Evolutionary conservation across 257 asterid species (phyloP).

Genomic region (Sherardia arvensis): DNA sequence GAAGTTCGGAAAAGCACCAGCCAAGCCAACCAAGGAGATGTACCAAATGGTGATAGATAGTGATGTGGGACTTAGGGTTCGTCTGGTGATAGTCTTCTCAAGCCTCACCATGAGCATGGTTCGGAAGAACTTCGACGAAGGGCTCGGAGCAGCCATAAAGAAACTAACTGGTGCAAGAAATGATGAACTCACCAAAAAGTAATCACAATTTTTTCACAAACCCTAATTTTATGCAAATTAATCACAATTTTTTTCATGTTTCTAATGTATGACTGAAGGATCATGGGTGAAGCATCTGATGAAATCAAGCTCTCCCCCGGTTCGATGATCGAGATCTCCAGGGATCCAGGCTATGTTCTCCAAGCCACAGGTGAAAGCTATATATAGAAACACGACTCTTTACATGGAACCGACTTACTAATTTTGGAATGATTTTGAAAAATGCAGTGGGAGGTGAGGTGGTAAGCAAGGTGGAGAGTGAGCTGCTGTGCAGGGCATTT

Average conservation of each 20-base stretch:
- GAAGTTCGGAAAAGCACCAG: constrained; percentile 45
- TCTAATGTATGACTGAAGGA: constrained; percentile 36
- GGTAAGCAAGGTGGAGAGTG: constrained; percentile 57
- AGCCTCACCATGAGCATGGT: constrained; percentile 71
- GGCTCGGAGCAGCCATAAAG: constrained; percentile 65
- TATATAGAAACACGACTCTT: neutral
- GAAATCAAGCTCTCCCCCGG: constrained; percentile 60
- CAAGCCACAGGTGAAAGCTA: constrained; percentile 57
- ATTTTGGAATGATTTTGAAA: neutral
- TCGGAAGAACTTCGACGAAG: constrained; percentile 56
- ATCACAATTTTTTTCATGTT: neutral
- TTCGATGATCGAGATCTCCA: constrained; percentile 64
- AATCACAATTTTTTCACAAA: neutral
- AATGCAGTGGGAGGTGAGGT: constrained; percentile 52
- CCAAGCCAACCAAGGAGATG: constrained; percentile 63
- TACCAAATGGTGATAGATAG: constrained; percentile 54
- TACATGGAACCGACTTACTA: too few relatives aligned
- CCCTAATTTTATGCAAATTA: neutral
- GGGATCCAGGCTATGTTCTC: constrained; percentile 66
- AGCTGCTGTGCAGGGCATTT: constrained; percentile 69
- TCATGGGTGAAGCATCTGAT: constrained; percentile 66
- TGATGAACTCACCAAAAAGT: constrained; percentile 57
- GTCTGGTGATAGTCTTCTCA: constrained; percentile 53
- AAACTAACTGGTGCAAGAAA: constrained; percentile 64
- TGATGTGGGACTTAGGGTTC: constrained; percentile 48